Evolutionary conservation across 2,329 filamentous ascomycete genomes (phyloP).

Genomic region (Pyricularia grisea): DNA sequence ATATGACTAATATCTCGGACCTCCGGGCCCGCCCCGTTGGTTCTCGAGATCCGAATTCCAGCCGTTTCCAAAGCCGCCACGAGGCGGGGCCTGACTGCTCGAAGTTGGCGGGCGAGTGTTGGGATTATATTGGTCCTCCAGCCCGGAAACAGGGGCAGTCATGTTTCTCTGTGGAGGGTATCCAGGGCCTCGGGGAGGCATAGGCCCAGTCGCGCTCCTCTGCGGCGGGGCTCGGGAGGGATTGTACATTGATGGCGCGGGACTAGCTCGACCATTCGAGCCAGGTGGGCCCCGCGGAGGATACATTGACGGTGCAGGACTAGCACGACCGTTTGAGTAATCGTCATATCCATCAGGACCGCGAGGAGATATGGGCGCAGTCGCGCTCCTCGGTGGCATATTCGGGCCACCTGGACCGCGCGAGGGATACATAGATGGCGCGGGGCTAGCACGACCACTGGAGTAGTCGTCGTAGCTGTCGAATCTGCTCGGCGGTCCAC

Average conservation of each 20-base stretch:
- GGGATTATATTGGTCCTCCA: constrained; percentile 11
- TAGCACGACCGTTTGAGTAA: constrained; percentile 13
- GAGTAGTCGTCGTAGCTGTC: constrained; percentile 4
- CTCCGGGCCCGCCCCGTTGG: constrained; percentile 7
- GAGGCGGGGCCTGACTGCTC: constrained; percentile 5
- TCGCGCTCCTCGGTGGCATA: not conserved
- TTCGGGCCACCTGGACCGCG: constrained; percentile 4
- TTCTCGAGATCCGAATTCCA: constrained; percentile 13
- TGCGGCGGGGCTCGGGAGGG: constrained; percentile 7
- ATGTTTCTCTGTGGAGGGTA: constrained; percentile 22
- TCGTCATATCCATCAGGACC: not conserved
- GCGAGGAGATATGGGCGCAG: constrained; percentile 9
- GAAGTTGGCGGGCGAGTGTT: constrained; percentile 8
- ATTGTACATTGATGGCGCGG: not conserved
- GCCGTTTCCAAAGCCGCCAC: constrained; percentile 1
- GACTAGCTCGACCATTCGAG: not conserved
- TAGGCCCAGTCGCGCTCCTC: constrained; percentile 19
- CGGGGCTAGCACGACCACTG: constrained; percentile 18
- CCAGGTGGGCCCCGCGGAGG: constrained; percentile 11
- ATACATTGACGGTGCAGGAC: constrained; percentile 18
- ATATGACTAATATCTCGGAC: constrained; percentile 9
- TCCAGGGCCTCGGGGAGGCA: constrained; percentile 14
- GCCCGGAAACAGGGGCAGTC: constrained; percentile 19
- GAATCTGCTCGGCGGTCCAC: not conserved
- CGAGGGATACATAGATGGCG: constrained; percentile 18